Conservation (phyloP, 805 yeast genomes). For the Metschnikowia koreensis region DNA sequence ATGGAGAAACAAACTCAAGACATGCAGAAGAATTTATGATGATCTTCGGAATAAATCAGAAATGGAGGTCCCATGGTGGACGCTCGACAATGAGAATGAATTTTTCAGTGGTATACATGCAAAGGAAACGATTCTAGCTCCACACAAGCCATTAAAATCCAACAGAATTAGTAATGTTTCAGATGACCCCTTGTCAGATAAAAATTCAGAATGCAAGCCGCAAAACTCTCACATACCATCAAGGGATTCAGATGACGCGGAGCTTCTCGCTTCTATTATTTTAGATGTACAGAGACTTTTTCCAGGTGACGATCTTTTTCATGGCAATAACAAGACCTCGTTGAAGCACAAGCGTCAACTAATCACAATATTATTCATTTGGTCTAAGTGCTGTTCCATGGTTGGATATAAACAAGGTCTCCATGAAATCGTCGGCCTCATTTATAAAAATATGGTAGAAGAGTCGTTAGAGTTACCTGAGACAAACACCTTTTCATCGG, state of each 20-base stretch:
- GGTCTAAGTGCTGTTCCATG: slow-evolving; percentile 48
- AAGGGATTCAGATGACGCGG: slow-evolving; percentile 31
- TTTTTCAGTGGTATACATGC: slow-evolving; percentile 19
- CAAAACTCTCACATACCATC: neutral
- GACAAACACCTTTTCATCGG: slow-evolving; percentile 16
- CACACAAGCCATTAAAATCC: slow-evolving; percentile 8
- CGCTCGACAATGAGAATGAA: slow-evolving; percentile 28
- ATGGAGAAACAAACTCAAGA: slow-evolving; percentile 32
- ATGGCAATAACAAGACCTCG: slow-evolving; percentile 16
- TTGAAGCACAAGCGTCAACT: slow-evolving; percentile 27
- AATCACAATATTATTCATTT: slow-evolving; percentile 44
- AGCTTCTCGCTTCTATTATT: slow-evolving; percentile 43
- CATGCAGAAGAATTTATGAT: slow-evolving; percentile 34
- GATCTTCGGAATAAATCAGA: slow-evolving; percentile 29
- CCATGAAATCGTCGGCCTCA: slow-evolving; percentile 52
- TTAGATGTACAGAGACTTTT: slow-evolving; percentile 53
- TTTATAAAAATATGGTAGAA: slow-evolving; percentile 38
- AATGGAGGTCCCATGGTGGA: slow-evolving; percentile 39
- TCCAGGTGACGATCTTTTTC: slow-evolving; percentile 42
- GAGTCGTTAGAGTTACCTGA: slow-evolving; percentile 30
- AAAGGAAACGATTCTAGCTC: neutral
- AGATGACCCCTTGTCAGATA: slow-evolving; percentile 19
- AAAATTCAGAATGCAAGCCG: slow-evolving; percentile 3
- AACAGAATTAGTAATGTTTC: slow-evolving; percentile 19
- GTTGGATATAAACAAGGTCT: slow-evolving; percentile 48